Conservation (phyloP, 2,329 filamentous ascomycete genomes). For the Cladosporium sp. region DNA sequence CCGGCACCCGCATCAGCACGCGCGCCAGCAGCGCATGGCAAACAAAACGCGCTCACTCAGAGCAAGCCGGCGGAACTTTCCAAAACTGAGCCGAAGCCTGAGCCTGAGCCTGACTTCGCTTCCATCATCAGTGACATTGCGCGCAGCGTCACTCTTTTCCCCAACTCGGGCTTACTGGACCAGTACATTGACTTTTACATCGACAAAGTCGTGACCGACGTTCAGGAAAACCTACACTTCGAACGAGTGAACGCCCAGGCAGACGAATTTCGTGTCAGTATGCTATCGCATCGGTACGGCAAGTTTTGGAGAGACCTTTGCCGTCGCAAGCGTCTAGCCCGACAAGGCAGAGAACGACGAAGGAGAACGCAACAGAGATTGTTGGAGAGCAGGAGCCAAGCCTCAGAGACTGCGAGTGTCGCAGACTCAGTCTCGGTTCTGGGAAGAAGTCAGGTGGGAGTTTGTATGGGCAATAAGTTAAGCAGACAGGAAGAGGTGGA, state of each 20-base stretch:
- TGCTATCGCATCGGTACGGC: conserved; percentile 34
- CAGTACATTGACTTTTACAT: conserved; percentile 41
- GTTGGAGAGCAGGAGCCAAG: conserved; percentile 19
- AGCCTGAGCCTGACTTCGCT: conserved; percentile 22
- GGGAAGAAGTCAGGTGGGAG: not conserved
- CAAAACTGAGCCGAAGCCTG: not conserved
- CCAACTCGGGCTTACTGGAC: conserved; percentile 37
- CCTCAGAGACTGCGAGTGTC: conserved; percentile 20
- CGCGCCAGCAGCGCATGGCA: not conserved
- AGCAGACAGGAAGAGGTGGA: conserved; percentile 18
- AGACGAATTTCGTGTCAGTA: conserved; percentile 28
- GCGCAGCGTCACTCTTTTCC: conserved; percentile 33
- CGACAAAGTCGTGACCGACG: conserved; percentile 31
- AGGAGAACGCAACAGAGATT: conserved; percentile 26
- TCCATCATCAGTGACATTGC: conserved; percentile 31
- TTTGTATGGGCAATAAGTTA: not conserved
- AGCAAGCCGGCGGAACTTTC: not conserved
- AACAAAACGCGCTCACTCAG: not conserved
- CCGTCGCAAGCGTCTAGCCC: conserved; percentile 32
- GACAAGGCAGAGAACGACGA: conserved; percentile 33
- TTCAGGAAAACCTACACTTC: conserved; percentile 29
- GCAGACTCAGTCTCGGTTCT: conserved; percentile 1
- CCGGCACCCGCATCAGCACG: not conserved
- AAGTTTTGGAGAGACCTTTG: conserved; percentile 34
- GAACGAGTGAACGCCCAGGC: conserved; percentile 27